These are phyloP conservation scores for Yamadazyma friedrichii DNA, from an alignment of 1,139 yeast species.

Conservation along the genomic window DNA sequence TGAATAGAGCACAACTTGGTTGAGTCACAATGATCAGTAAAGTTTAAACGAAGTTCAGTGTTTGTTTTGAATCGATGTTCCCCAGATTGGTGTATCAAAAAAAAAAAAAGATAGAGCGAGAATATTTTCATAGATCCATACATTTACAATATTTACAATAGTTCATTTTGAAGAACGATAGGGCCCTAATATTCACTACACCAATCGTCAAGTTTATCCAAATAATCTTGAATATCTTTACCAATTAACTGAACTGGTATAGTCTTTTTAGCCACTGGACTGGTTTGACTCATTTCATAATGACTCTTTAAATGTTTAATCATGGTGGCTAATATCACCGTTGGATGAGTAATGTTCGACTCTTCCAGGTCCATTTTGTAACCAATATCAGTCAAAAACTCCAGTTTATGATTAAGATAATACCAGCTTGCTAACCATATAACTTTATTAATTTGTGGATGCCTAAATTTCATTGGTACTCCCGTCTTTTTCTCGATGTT, in stretches of 20 bases:
- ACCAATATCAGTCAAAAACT: slow-evolving; percentile 22
- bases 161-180: background rate
- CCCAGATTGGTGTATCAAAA: background rate
- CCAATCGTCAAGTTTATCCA: slow-evolving; percentile 23
- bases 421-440: slow-evolving; percentile 64
- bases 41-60: too few relatives aligned
- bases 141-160: background rate
- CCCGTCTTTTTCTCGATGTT: slow-evolving; percentile 64
- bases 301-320: slow-evolving; percentile 23
- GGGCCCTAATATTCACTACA: too few relatives aligned
- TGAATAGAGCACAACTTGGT: too few relatives aligned
- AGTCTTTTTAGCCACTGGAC: slow-evolving; percentile 25
- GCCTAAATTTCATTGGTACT: slow-evolving; percentile 74
- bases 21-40: too few relatives aligned
- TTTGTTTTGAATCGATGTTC: background rate
- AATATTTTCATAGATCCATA: too few relatives aligned
- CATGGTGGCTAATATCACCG: slow-evolving; percentile 4
- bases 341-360: background rate
- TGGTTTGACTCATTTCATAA: slow-evolving; percentile 27
- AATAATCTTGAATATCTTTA: slow-evolving; percentile 19
- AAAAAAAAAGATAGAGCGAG: too few relatives aligned
- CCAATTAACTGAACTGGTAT: slow-evolving; percentile 29
- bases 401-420: slow-evolving; percentile 27
- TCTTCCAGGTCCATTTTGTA: slow-evolving; percentile 4
- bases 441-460: slow-evolving; percentile 72